Evolutionary conservation across 306 rosid genomes (phyloP).

Genomic region (Rosa multiflora): DNA sequence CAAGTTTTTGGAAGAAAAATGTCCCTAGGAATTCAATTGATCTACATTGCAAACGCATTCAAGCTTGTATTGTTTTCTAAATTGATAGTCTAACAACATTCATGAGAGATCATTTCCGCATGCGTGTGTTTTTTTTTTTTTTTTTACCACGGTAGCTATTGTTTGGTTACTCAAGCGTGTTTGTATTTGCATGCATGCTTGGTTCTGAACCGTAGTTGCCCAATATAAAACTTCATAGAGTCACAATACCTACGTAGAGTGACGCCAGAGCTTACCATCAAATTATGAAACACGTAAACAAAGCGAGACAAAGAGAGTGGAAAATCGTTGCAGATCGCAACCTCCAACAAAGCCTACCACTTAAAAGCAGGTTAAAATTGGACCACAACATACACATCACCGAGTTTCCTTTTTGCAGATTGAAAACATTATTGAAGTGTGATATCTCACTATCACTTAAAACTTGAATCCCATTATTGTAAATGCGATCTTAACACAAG

Average conservation of each 20-base stretch:
- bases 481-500: not conserved
- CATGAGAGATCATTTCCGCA: no score
- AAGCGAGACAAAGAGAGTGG: not conserved
- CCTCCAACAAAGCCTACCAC: not conserved
- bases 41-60: no score
- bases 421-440: not conserved
- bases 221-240: not conserved
- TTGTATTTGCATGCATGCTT: not conserved
- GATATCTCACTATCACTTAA: not conserved
- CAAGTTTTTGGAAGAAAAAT: no score
- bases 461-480: not conserved
- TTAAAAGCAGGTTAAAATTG: not conserved
- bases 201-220: not conserved
- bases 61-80: no score
- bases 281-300: not conserved
- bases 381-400: not conserved
- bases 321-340: conserved; percentile 21
- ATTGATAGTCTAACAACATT: no score
- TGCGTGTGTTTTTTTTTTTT: no score
- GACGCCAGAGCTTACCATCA: conserved; percentile 3
- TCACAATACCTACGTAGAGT: not conserved
- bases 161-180: no score
- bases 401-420: not conserved
- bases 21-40: no score
- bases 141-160: no score